These are phyloP conservation scores for Cordyceps fumosorosea DNA, from an alignment of 2,329 filamentous ascomycete species.

Conservation along the genomic window DNA sequence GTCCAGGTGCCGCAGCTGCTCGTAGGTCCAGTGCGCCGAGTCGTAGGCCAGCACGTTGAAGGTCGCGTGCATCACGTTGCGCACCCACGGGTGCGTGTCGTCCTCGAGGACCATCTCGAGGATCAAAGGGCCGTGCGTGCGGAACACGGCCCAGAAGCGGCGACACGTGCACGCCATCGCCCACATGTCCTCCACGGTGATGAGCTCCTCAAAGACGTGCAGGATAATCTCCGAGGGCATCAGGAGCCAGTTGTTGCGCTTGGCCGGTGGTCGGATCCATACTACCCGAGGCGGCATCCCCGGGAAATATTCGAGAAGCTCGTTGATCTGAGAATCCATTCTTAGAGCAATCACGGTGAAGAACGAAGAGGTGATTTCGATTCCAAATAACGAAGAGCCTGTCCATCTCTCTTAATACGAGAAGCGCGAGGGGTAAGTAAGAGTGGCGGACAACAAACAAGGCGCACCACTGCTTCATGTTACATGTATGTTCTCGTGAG, in stretches of 20 bases:
- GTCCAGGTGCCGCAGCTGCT: not conserved
- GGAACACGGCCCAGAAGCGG: not conserved
- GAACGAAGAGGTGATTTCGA: not conserved
- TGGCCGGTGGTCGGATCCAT: not conserved
- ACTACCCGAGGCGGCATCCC: not conserved
- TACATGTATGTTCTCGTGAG: not conserved
- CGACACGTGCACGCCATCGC: not conserved
- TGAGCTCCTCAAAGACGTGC: not conserved
- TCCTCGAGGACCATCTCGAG: not conserved
- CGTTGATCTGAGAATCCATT: not conserved
- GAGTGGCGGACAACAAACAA: not conserved
- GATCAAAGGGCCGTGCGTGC: not conserved
- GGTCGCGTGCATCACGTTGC: not conserved
- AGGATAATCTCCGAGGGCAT: not conserved
- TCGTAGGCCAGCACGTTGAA: not conserved
- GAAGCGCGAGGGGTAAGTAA: not conserved
- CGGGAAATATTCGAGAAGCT: not conserved
- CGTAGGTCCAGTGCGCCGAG: not conserved
- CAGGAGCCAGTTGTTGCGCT: not conserved
- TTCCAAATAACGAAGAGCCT: not conserved
- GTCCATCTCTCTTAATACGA: not conserved
- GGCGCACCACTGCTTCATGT: not conserved
- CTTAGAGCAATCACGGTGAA: not conserved
- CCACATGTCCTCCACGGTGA: not conserved
- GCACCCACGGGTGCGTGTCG: not conserved